Conservation (phyloP, 2,329 filamentous ascomycete species). For the Rutstroemia sp. region DNA sequence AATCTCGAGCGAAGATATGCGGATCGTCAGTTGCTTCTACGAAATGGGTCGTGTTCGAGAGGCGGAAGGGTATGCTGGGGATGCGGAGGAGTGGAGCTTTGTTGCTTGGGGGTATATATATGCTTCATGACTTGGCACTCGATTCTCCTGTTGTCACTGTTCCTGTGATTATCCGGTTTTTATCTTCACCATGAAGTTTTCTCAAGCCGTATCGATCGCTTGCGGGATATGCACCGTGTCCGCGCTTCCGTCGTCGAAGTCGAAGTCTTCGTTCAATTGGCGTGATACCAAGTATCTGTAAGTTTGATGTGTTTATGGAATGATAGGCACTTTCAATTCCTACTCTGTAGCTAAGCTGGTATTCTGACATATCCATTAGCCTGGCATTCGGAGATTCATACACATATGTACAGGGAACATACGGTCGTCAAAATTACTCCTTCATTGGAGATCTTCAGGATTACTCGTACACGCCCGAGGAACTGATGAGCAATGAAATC, state of each 20-base stretch:
- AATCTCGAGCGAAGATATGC: neutral
- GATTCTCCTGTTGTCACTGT: neutral
- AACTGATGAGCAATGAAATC: conserved; percentile 41
- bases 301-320: neutral
- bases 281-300: conserved; percentile 3
- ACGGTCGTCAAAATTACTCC: conserved; percentile 42
- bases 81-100: neutral
- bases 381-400: conserved; percentile 45
- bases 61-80: neutral
- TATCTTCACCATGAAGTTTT: neutral
- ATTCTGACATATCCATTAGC: conserved; percentile 18
- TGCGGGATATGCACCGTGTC: neutral
- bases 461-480: conserved; percentile 35
- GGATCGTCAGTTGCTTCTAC: neutral
- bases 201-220: neutral
- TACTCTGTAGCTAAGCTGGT: neutral
- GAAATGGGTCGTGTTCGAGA: neutral
- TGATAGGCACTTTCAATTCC: neutral
- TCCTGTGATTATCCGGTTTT: neutral
- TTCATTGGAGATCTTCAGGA: conserved; percentile 48
- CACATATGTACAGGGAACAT: conserved; percentile 45
- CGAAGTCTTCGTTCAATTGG: neutral
- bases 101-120: neutral
- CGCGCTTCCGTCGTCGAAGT: neutral
- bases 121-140: neutral